phyloP scores from a whole-genome alignment of 2,329 filamentous ascomycete genomes.

The Cytospora leucostoma region DNA sequence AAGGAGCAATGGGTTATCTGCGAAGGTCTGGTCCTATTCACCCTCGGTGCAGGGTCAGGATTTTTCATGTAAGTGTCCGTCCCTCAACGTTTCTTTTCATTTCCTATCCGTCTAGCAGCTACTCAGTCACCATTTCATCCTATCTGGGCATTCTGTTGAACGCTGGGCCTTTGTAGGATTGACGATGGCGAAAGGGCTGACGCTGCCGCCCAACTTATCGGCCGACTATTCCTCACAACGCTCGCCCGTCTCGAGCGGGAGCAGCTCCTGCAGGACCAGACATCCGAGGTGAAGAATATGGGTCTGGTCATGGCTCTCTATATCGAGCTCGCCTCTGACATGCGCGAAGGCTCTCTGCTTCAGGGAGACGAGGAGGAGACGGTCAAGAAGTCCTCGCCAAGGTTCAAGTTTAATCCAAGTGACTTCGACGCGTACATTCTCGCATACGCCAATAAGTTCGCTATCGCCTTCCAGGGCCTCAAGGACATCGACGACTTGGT shows the following conservation, averaged over 20 bases:
- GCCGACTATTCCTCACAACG: constrained; percentile 43
- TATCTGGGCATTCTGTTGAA: background rate
- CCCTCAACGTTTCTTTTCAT: background rate
- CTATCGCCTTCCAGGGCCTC: constrained; percentile 36
- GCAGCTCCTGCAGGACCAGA: constrained; percentile 36
- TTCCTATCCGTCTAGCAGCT: background rate
- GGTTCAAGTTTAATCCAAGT: constrained; percentile 29
- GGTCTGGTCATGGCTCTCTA: constrained; percentile 42
- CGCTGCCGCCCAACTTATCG: constrained; percentile 31
- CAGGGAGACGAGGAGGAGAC: constrained; percentile 28
- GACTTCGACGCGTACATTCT: constrained; percentile 37
- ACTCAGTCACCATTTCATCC: background rate
- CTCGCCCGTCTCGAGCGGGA: constrained; percentile 41
- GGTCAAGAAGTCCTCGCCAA: constrained; percentile 21
- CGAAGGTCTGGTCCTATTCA: constrained; percentile 39
- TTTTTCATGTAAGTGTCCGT: constrained; percentile 30
- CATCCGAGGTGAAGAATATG: constrained; percentile 41
- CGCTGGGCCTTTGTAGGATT: constrained; percentile 30
- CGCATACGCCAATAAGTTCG: constrained; percentile 39
- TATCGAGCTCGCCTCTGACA: constrained; percentile 30
- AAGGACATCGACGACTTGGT: constrained; percentile 33
- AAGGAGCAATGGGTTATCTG: constrained; percentile 44
- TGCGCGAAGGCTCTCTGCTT: constrained; percentile 30
- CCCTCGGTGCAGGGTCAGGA: constrained; percentile 20
- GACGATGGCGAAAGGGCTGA: constrained; percentile 35